These are phyloP conservation scores for Leccinum broughii DNA, from an alignment of 768 basidiomycete genomes.

Conservation along the genomic window DNA sequence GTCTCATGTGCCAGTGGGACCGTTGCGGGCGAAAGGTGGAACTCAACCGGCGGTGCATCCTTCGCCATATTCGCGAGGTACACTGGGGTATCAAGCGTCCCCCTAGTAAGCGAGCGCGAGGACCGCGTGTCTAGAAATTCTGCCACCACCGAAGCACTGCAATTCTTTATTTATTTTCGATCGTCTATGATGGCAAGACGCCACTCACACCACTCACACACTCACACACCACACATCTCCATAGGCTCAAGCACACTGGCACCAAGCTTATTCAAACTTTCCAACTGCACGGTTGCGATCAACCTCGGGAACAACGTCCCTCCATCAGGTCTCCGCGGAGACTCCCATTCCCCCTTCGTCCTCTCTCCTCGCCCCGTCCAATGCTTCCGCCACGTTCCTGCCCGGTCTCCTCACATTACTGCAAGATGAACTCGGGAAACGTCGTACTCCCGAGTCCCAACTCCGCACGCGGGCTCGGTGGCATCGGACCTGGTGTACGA, in stretches of 20 bases:
- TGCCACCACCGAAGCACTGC: too few species aligned
- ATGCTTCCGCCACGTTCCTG: conserved; percentile 81
- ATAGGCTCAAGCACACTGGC: conserved; percentile 29
- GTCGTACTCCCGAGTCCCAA: conserved; percentile 25
- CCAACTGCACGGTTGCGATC: conserved; percentile 28
- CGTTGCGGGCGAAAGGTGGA: conserved; percentile 1
- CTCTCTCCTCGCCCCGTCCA: conserved; percentile 57
- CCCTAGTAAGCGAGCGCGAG: not conserved
- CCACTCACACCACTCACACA: too few species aligned
- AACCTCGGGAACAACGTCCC: conserved; percentile 13
- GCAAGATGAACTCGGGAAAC: conserved; percentile 46
- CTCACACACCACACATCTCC: too few species aligned
- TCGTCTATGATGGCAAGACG: too few species aligned
- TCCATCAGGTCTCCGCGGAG: conserved; percentile 32
- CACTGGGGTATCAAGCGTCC: conserved; percentile 16
- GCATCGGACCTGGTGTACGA: conserved; percentile 23
- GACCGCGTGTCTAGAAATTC: not conserved
- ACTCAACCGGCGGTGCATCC: conserved; percentile 23
- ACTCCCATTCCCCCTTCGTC: conserved; percentile 28
- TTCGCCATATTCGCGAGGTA: conserved; percentile 18
- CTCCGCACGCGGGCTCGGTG: conserved; percentile 19
- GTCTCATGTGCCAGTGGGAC: conserved; percentile 12
- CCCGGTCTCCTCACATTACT: conserved; percentile 63
- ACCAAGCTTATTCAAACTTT: conserved; percentile 55
- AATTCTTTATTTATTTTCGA: too few species aligned